Evolutionary conservation across 2,329 filamentous ascomycete genomes (phyloP).

Genomic region (Zasmidium citrigriseum): DNA sequence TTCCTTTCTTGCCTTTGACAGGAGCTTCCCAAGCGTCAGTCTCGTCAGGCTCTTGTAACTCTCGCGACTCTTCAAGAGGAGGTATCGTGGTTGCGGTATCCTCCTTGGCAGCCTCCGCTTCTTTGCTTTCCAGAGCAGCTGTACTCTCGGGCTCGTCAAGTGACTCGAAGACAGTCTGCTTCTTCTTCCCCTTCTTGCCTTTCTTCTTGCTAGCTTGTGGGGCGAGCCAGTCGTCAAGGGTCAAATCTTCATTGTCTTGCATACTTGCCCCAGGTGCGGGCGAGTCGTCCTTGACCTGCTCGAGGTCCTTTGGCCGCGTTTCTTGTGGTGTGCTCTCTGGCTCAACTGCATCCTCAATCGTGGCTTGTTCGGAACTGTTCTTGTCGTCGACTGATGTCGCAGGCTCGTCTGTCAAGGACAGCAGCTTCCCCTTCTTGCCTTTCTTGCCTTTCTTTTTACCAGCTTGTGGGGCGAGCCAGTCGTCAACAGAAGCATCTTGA

Average conservation of each 20-base stretch:
- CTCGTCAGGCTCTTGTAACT: slow-evolving; percentile 6
- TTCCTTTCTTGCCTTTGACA: slow-evolving; percentile 24
- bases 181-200: slow-evolving; percentile 37
- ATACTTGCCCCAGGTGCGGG: not conserved
- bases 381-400: not conserved
- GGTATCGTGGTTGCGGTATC: not conserved
- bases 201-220: slow-evolving; percentile 8
- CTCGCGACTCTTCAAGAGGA: not conserved
- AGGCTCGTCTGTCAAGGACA: not conserved
- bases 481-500: not conserved
- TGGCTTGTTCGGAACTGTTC: no score
- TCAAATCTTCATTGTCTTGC: not conserved
- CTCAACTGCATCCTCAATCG: not conserved
- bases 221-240: not conserved
- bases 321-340: not conserved
- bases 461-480: not conserved
- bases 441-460: slow-evolving; percentile 27
- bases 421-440: slow-evolving; percentile 32
- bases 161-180: slow-evolving; percentile 15
- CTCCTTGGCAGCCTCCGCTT: not conserved
- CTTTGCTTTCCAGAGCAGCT: not conserved
- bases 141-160: not conserved
- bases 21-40: slow-evolving; percentile 18
- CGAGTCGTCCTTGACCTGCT: not conserved
- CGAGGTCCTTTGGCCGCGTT: not conserved